A percentile compares a stretch with the other conserved stretches of the same genome.
Conservation (phyloP, 2,329 filamentous ascomycete genomes). For the Aspergillus costaricaensis region DNA sequence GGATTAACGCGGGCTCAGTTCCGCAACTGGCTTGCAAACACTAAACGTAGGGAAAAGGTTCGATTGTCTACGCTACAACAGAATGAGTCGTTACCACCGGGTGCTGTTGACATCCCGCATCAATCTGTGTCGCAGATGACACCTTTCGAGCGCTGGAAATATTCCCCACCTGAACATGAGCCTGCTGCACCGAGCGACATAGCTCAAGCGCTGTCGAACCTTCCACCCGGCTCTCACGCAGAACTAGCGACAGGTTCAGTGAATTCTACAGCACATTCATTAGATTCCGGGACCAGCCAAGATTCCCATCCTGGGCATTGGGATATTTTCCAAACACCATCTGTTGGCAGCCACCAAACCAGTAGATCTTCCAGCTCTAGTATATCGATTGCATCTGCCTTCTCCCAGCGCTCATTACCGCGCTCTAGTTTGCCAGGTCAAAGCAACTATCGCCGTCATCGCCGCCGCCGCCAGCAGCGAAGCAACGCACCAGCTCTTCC, state of each 20-base stretch:
- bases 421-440: neutral
- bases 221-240: neutral
- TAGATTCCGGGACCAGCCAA: neutral
- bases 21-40: neutral
- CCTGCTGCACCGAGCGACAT: constrained; percentile 61
- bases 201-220: constrained; percentile 52
- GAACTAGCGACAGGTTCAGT: constrained; percentile 17
- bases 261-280: neutral
- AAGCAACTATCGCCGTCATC: constrained; percentile 43
- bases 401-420: neutral
- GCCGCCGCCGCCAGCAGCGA: constrained; percentile 32
- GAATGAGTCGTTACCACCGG: neutral
- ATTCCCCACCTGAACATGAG: constrained; percentile 64
- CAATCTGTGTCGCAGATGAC: constrained; percentile 38
- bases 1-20: neutral
- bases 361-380: neutral
- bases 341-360: neutral
- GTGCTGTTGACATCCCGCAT: neutral
- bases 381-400: neutral
- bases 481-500: neutral
- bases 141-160: constrained; percentile 63
- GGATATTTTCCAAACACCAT: neutral
- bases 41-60: neutral
- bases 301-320: neutral
- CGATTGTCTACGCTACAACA: neutral